Conservation (phyloP, 176 grass and related monocot genomes). For the Paspalum notatum region DNA sequence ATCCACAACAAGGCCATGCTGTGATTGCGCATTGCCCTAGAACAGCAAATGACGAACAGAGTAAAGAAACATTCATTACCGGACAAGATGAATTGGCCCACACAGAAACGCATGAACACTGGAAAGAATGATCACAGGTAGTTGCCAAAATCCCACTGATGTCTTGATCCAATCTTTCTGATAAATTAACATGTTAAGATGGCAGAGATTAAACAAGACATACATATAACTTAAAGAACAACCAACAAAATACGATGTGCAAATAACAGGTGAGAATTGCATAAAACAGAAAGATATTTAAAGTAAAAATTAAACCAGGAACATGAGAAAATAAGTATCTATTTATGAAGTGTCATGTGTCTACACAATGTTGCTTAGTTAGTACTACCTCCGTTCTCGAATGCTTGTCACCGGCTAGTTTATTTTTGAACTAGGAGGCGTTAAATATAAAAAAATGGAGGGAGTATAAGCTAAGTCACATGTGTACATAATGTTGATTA, state of each 20-base stretch:
- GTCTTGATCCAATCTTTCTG: slow-evolving; percentile 97
- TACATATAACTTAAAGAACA: neutral
- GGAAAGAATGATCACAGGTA: slow-evolving; percentile 97
- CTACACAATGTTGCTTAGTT: neutral
- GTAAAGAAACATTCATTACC: slow-evolving; percentile 52
- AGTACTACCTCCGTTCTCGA: too few relatives aligned
- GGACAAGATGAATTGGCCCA: slow-evolving; percentile 90
- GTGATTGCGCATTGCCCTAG: neutral
- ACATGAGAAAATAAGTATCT: neutral
- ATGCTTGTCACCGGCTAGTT: too few relatives aligned
- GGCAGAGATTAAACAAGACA: neutral
- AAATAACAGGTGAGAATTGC: slow-evolving; percentile 3
- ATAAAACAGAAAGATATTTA: neutral
- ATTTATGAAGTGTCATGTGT: neutral
- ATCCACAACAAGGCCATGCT: neutral
- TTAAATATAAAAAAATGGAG: too few relatives aligned
- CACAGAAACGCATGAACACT: slow-evolving; percentile 86
- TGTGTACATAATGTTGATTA: neutral
- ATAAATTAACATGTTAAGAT: slow-evolving; percentile 34
- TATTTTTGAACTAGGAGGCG: too few relatives aligned
- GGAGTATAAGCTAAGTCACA: neutral
- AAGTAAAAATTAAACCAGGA: neutral
- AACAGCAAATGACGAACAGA: neutral
- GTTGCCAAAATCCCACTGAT: slow-evolving; percentile 93
- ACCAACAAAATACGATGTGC: neutral